Conservation (phyloP, 805 yeast genomes). For the Cyberlindnera sargentensis region DNA sequence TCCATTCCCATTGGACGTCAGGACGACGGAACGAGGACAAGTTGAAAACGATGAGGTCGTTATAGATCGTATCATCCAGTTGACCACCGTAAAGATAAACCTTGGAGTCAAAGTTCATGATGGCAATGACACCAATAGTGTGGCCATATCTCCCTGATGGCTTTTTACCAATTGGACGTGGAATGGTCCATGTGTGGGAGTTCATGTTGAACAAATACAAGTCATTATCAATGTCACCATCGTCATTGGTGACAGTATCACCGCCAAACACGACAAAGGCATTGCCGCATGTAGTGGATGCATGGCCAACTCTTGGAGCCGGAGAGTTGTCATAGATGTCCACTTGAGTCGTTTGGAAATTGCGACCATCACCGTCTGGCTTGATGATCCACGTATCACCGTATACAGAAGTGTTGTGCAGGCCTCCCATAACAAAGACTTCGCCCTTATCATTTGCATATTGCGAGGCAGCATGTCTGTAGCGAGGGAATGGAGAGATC, state of each 20-base stretch:
- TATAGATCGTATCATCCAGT: slow-evolving; percentile 71
- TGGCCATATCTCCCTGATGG: slow-evolving; percentile 96
- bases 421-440: slow-evolving; percentile 88
- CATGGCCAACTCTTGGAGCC: slow-evolving; percentile 96
- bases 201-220: slow-evolving; percentile 80
- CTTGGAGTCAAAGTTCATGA: slow-evolving; percentile 47
- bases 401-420: slow-evolving; percentile 84
- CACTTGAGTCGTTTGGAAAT: slow-evolving; percentile 41
- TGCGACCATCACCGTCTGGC: slow-evolving; percentile 30
- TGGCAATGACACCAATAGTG: slow-evolving; percentile 69
- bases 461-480: slow-evolving; percentile 83
- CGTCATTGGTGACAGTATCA: slow-evolving; percentile 77
- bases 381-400: slow-evolving; percentile 93
- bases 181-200: slow-evolving; percentile 71
- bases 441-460: slow-evolving; percentile 74
- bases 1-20: slow-evolving; percentile 75
- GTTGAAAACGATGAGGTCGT: slow-evolving; percentile 83
- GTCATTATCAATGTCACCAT: slow-evolving; percentile 80
- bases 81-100: slow-evolving; percentile 94
- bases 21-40: slow-evolving; percentile 79
- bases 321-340: slow-evolving; percentile 77
- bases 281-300: slow-evolving; percentile 85
- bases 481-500: slow-evolving; percentile 88
- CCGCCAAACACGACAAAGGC: slow-evolving; percentile 96
- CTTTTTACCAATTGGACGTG: slow-evolving; percentile 64